These are phyloP conservation scores for Ambispora gerdemannii DNA, from an alignment of 192 early-diverging fungal genomes.

Conservation along the genomic window DNA sequence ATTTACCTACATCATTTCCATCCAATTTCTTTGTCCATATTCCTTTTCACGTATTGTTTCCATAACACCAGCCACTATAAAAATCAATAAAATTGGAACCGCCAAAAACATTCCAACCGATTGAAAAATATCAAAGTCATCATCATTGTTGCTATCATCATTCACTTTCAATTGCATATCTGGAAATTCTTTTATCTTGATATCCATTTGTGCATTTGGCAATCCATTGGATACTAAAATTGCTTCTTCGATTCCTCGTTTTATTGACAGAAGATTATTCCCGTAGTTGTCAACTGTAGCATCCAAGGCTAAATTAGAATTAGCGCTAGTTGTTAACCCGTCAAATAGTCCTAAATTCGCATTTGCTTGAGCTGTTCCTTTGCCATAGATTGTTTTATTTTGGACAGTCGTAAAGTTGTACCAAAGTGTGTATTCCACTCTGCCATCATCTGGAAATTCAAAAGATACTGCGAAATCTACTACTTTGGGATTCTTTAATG, in stretches of 20 bases:
- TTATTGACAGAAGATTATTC: conserved; percentile 54
- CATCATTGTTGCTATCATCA: too few species aligned
- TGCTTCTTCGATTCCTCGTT: conserved; percentile 66
- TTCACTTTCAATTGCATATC: too few species aligned
- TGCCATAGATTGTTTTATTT: conserved; percentile 50
- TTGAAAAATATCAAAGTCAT: too few species aligned
- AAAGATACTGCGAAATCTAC: conserved; percentile 65
- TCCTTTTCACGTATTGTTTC: conserved; percentile 53
- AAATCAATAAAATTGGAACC: conserved; percentile 36
- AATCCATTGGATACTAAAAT: too few species aligned
- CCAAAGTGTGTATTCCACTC: conserved; percentile 51
- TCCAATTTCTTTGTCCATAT: conserved; percentile 65
- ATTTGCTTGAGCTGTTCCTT: conserved; percentile 63
- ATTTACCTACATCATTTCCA: conserved; percentile 71
- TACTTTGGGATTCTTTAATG: conserved; percentile 61
- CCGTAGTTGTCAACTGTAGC: too few species aligned
- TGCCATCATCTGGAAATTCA: conserved; percentile 36
- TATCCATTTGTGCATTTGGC: too few species aligned
- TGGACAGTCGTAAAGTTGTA: conserved; percentile 78
- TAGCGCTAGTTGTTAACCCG: too few species aligned
- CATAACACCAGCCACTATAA: conserved; percentile 53
- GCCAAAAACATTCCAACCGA: conserved; percentile 25
- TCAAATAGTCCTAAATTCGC: too few species aligned
- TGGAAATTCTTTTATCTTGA: too few species aligned
- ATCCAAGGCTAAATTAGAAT: too few species aligned